Conservation (phyloP, 2,329 filamentous ascomycete species). For the Talaromyces atroroseus region DNA sequence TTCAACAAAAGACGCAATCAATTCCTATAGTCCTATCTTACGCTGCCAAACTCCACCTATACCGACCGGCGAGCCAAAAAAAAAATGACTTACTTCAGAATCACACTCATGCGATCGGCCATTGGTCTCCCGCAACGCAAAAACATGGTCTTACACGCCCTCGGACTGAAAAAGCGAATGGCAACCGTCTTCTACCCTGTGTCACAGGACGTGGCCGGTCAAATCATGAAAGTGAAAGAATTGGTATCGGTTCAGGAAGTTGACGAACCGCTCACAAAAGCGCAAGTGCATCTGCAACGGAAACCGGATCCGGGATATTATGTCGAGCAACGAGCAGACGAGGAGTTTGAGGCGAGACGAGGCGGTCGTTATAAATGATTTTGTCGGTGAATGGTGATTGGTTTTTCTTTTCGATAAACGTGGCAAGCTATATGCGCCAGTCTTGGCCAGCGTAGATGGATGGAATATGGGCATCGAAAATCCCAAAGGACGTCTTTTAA, state of each 20-base stretch:
- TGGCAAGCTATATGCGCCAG: background rate
- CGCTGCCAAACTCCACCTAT: background rate
- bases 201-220: conserved; percentile 71
- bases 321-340: conserved; percentile 50
- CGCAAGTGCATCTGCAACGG: conserved; percentile 65
- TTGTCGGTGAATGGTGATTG: background rate
- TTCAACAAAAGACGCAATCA: background rate
- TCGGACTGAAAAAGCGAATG: conserved; percentile 79
- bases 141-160: conserved; percentile 72
- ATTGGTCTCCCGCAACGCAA: conserved; percentile 81
- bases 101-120: conserved; percentile 81
- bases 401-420: background rate
- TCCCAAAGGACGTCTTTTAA: background rate
- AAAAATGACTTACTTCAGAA: conserved; percentile 75
- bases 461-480: background rate
- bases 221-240: conserved; percentile 93
- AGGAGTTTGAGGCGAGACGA: conserved; percentile 18
- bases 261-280: conserved; percentile 41
- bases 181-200: conserved; percentile 88
- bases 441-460: background rate
- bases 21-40: background rate
- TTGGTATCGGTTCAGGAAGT: conserved; percentile 50
- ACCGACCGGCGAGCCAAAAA: background rate
- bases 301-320: conserved; percentile 76
- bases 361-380: conserved; percentile 11